Evolutionary conservation across 441 rosid species (phyloP).

Genomic region (Pelargonium australe): DNA sequence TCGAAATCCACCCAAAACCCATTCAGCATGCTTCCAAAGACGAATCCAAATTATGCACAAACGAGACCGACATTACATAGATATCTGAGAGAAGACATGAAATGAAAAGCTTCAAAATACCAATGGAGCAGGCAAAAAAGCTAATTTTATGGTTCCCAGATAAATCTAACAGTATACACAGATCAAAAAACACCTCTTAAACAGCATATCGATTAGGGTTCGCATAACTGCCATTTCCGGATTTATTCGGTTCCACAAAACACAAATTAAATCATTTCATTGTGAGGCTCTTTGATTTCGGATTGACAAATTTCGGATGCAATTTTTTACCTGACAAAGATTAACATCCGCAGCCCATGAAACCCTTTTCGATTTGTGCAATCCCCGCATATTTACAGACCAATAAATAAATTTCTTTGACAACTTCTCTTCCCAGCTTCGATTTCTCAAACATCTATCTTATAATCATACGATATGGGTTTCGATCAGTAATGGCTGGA

Average conservation of each 20-base stretch:
- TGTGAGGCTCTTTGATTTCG: not conserved
- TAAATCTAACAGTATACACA: not conserved
- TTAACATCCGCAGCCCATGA: conserved; percentile 88
- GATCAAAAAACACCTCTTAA: not conserved
- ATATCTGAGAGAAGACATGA: not conserved
- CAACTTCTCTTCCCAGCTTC: conserved; percentile 23
- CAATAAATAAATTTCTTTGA: conserved; percentile 18
- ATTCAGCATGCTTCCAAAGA: not conserved
- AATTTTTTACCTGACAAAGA: conserved; percentile 84
- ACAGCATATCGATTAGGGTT: conserved; percentile 11
- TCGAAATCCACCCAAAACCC: not conserved
- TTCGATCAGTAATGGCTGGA: conserved; percentile 13
- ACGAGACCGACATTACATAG: not conserved
- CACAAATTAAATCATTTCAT: not conserved
- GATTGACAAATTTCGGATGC: not conserved
- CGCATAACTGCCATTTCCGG: not conserved
- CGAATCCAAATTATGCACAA: not conserved
- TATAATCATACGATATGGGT: conserved; percentile 9
- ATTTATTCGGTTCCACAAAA: conserved; percentile 4
- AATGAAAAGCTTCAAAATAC: conserved; percentile 3
- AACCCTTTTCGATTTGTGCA: conserved; percentile 75
- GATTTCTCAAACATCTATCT: conserved; percentile 23
- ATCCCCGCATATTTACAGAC: conserved; percentile 68
- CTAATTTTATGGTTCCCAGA: not conserved
- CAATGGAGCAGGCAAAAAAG: not conserved